Evolutionary conservation across 176 grass and related monocot species (phyloP), one percentile per base, ranked within the genome.

Genomic region (Oryza brachyantha): DNA sequence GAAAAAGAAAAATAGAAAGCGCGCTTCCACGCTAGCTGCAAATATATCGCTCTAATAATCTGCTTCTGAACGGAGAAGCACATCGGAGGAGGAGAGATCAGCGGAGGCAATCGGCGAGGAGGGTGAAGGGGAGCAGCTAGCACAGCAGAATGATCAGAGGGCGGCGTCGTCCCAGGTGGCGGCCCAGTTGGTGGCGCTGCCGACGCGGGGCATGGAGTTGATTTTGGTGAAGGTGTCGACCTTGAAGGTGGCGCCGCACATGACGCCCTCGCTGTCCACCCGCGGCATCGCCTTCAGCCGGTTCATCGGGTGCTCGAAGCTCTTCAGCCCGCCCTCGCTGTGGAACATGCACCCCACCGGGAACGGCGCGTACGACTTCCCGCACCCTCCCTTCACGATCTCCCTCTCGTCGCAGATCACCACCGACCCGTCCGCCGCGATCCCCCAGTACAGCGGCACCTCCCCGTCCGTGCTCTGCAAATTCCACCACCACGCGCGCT

Each of bases 321-420:
- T 95, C 90, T 92, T 95, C 66, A 99, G 84, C 21, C 96, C 96
- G 2, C 88, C 84, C 34, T 95, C 96, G 79, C 92, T 91, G 65
- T 99, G 92, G 80, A 99, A 99, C 96, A 99, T 99, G 78, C 96
- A 99, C 0, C 96, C 92, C n/a, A 84, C 75, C 3, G 95, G 95
- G 66, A 98, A 98, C 0, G 92, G 90, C 72, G 95, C 95, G 78
- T 94, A 92, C 0, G 95, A 98, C 25, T 88, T 88, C 17, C 91
- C 87, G 72, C 95, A 98, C 0, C 95, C 88, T 0, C 62, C 84
- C 87, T 98, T 98, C 0, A 87, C 80, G 1, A 88, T 35, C 10
- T 80, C 91, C 5, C 81, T 70, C 42, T 98, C 95, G 48, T 98
- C 92, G 77, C 92, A 86, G 72, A 98, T 98, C n/a, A 94, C 95